A percentile compares a stretch with the other conserved stretches of the same genome.
Evolutionary conservation across 805 yeast genomes (phyloP).

Genomic region (Kodamaea nitidulidarum): DNA sequence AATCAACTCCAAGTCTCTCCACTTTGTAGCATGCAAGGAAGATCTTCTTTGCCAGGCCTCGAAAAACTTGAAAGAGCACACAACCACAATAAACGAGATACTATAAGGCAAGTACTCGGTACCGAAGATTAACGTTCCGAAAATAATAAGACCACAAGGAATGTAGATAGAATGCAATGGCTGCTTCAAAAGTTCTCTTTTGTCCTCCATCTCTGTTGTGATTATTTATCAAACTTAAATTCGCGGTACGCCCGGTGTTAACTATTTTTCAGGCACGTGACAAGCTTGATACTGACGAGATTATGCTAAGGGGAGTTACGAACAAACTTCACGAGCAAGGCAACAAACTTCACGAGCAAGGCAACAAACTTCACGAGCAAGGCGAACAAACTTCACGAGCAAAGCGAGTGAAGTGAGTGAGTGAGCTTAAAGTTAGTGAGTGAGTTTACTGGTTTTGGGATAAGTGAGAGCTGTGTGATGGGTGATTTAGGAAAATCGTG

Average conservation of each 20-base stretch:
- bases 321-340: too few species aligned
- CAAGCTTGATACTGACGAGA: too few species aligned
- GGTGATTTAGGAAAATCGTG: too few species aligned
- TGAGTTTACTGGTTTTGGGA: too few species aligned
- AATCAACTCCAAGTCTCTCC: conserved; percentile 63
- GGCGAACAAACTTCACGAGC: too few species aligned
- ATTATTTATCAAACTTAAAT: neutral
- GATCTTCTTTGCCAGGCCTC: conserved; percentile 41
- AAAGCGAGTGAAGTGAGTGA: too few species aligned
- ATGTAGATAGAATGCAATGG: conserved; percentile 76
- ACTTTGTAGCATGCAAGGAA: conserved; percentile 47
- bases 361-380: too few species aligned
- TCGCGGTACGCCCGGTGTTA: conserved; percentile 3
- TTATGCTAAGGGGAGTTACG: too few species aligned
- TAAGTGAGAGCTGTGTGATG: too few species aligned
- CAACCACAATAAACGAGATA: conserved; percentile 29
- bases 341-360: too few species aligned
- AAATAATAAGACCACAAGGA: conserved; percentile 56
- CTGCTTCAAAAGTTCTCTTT: conserved; percentile 55
- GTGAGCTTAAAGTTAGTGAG: too few species aligned
- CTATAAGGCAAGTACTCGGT: conserved; percentile 47
- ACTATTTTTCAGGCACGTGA: neutral
- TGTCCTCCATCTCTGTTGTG: conserved; percentile 28
- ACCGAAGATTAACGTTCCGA: conserved; percentile 57
- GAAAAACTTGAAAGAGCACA: conserved; percentile 33